Evolutionary conservation across 164 flowering plant genomes (phyloP).

Genomic region (Echeveria elegans): DNA sequence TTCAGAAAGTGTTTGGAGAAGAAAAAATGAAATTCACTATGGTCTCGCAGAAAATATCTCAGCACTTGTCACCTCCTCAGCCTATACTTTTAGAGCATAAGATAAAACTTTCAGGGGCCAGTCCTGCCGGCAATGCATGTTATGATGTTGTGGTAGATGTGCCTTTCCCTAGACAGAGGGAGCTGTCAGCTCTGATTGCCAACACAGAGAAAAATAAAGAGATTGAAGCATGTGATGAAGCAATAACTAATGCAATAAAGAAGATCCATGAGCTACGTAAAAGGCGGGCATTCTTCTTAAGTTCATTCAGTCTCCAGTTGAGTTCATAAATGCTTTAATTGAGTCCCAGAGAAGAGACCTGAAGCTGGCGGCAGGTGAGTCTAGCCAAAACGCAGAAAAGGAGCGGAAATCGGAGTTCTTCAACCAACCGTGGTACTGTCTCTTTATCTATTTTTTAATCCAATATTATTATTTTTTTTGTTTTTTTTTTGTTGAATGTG

Average conservation of each 20-base stretch:
- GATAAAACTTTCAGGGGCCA: slow-evolving; percentile 37
- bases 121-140: slow-evolving; percentile 40
- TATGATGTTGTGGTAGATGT: slow-evolving; percentile 44
- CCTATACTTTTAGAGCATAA: slow-evolving; percentile 40
- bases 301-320: slow-evolving; percentile 25
- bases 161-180: slow-evolving; percentile 38
- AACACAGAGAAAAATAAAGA: slow-evolving; percentile 43
- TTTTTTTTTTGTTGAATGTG: neutral
- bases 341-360: slow-evolving; percentile 38
- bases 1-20: slow-evolving; percentile 40
- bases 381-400: slow-evolving; percentile 24
- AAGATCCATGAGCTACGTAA: slow-evolving; percentile 40
- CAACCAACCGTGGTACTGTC: slow-evolving; percentile 39
- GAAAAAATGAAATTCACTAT: slow-evolving; percentile 37
- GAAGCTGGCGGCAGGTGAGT: slow-evolving; percentile 37
- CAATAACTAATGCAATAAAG: slow-evolving; percentile 33
- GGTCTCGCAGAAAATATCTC: slow-evolving; percentile 42
- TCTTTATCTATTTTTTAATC: neutral
- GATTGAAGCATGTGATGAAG: slow-evolving; percentile 40
- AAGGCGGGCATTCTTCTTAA: slow-evolving; percentile 16
- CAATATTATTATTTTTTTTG: too few species aligned
- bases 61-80: slow-evolving; percentile 35
- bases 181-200: slow-evolving; percentile 30
- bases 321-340: slow-evolving; percentile 35
- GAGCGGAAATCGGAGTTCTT: slow-evolving; percentile 37